A percentile compares a stretch with the other conserved stretches of the same genome.
These are phyloP conservation scores for Beauveria australis DNA, from an alignment of 2,329 filamentous ascomycete species.

Conservation along the genomic window DNA sequence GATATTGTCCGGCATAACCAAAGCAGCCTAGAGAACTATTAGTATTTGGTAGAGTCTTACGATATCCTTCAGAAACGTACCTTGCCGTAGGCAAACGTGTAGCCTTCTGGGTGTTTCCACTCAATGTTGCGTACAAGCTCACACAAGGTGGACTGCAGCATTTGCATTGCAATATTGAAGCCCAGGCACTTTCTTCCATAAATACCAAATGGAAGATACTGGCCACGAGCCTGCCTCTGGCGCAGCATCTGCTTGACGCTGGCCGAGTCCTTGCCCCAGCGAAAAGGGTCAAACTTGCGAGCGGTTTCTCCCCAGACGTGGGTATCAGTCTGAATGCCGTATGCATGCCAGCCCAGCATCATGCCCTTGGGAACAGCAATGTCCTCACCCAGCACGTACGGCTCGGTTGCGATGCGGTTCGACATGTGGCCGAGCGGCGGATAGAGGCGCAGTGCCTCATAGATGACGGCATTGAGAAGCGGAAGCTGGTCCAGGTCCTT, in stretches of 20 bases:
- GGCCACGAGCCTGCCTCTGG: background rate
- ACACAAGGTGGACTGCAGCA: background rate
- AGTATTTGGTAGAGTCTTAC: background rate
- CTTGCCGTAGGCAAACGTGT: conserved; percentile 3
- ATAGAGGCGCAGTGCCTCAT: conserved; percentile 6
- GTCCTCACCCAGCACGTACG: background rate
- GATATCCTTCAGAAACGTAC: background rate
- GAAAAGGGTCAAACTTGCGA: background rate
- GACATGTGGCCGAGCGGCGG: background rate
- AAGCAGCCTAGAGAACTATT: background rate
- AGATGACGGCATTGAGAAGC: background rate
- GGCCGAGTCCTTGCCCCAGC: background rate
- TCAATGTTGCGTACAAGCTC: conserved; percentile 6
- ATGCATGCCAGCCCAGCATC: conserved; percentile 3
- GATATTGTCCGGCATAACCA: background rate
- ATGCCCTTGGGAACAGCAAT: background rate
- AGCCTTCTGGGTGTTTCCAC: conserved; percentile 1
- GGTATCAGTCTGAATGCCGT: conserved; percentile 5
- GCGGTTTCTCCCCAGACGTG: background rate
- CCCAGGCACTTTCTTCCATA: background rate
- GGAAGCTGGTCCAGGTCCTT: background rate
- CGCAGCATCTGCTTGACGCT: background rate
- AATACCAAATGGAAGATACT: conserved; percentile 4
- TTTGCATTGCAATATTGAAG: background rate
- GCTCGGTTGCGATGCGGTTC: background rate